These are phyloP conservation scores for Tetrahymena borealis DNA, from an alignment of 73 alveolate genomes.

Conservation along the genomic window DNA sequence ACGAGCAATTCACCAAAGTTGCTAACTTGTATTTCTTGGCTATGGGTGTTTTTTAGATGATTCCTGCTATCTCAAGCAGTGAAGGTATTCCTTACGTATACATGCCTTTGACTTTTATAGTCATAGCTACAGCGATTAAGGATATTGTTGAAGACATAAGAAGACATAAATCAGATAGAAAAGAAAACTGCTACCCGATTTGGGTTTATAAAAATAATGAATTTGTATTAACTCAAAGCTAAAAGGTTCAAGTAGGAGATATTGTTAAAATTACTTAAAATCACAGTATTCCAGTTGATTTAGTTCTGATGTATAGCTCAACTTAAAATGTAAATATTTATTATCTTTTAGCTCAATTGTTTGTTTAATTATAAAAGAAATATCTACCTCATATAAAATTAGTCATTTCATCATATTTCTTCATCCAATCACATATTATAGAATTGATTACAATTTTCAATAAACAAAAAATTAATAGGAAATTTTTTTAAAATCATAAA, in stretches of 20 bases:
- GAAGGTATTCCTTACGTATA: slow-evolving; percentile 25
- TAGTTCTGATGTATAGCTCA: slow-evolving; percentile 46
- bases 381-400: too few species aligned
- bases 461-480: too few species aligned
- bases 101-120: slow-evolving; percentile 5
- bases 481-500: too few species aligned
- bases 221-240: background rate
- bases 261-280: slow-evolving; percentile 54
- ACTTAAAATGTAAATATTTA: too few species aligned
- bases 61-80: slow-evolving; percentile 20
- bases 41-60: slow-evolving; percentile 19
- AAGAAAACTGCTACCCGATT: slow-evolving; percentile 78
- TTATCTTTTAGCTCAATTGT: too few species aligned
- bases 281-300: slow-evolving; percentile 78
- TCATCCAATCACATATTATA: too few species aligned
- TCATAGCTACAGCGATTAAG: slow-evolving; percentile 22
- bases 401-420: too few species aligned
- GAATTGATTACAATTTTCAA: too few species aligned
- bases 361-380: too few species aligned
- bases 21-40: slow-evolving; percentile 8
- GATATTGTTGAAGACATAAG: slow-evolving; percentile 50
- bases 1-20: slow-evolving; percentile 10
- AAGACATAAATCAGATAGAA: slow-evolving; percentile 69
- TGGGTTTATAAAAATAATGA: background rate
- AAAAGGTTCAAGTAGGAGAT: slow-evolving; percentile 63